These are phyloP conservation scores for Plasmodium gaboni DNA, from an alignment of 169 alveolate genomes.

Conservation along the genomic window DNA sequence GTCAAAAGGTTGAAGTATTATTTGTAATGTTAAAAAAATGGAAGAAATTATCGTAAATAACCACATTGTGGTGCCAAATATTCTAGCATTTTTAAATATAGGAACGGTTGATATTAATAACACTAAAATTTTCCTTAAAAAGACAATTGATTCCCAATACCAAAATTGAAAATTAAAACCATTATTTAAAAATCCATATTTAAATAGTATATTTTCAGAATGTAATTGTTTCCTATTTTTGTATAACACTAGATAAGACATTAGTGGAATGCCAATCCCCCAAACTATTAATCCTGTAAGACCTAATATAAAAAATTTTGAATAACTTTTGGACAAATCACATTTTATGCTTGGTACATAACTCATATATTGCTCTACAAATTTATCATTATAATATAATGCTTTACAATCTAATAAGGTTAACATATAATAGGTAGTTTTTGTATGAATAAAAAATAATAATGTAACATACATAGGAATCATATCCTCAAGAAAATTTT, in stretches of 20 bases:
- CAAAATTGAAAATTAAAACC: constrained; percentile 88
- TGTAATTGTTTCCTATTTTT: constrained; percentile 83
- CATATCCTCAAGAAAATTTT: constrained; percentile 88
- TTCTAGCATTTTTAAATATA: constrained; percentile 79
- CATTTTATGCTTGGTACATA: constrained; percentile 84
- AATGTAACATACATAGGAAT: constrained; percentile 90
- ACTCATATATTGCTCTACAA: constrained; percentile 73
- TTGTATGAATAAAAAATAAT: constrained; percentile 86
- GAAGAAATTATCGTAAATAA: constrained; percentile 84
- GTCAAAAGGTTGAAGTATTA: constrained; percentile 88
- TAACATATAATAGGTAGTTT: constrained; percentile 85
- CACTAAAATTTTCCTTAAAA: constrained; percentile 86
- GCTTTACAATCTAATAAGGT: constrained; percentile 86
- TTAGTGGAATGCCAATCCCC: constrained; percentile 90
- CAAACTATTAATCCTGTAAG: constrained; percentile 84
- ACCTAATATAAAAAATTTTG: constrained; percentile 85
- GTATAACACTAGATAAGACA: constrained; percentile 83
- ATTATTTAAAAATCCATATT: constrained; percentile 89
- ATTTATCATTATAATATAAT: constrained; percentile 77
- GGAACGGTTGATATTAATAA: constrained; percentile 85
- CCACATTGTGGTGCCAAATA: constrained; percentile 87
- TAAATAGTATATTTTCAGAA: constrained; percentile 84
- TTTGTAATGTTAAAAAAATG: constrained; percentile 82
- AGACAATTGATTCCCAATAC: constrained; percentile 90
- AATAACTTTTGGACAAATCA: constrained; percentile 77